Evolutionary conservation across 192 early-diverging fungal genomes (phyloP).

Genomic region (Entomortierella chlamydospora): DNA sequence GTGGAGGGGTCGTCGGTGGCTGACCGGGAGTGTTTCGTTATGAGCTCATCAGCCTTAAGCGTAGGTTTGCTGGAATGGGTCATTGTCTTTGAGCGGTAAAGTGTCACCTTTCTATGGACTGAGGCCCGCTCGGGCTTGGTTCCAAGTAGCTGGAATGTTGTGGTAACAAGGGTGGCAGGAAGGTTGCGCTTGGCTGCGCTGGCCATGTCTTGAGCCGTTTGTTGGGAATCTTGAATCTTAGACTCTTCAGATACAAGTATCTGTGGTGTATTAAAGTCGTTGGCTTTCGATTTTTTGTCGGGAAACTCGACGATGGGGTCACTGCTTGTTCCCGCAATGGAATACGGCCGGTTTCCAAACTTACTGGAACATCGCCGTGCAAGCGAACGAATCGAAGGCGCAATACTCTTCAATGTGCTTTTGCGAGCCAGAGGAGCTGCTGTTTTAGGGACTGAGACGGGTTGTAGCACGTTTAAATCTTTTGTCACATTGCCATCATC

Average conservation of each 20-base stretch:
- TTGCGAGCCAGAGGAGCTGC: constrained; percentile 3
- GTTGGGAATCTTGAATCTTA: constrained; percentile 19
- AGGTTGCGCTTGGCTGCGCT: neutral
- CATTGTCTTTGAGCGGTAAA: constrained; percentile 36
- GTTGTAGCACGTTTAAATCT: neutral
- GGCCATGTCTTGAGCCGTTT: neutral
- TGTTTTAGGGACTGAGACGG: neutral
- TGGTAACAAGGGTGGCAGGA: neutral
- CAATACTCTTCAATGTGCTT: constrained; percentile 38
- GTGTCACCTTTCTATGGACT: constrained; percentile 36
- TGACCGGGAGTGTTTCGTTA: neutral
- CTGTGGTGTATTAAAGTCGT: neutral
- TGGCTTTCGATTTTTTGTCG: neutral
- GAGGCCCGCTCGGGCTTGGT: constrained; percentile 16
- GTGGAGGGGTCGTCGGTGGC: neutral
- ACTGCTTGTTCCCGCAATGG: constrained; percentile 37
- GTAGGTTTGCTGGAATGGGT: neutral
- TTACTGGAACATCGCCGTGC: constrained; percentile 42
- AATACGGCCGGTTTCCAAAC: constrained; percentile 27
- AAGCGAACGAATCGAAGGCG: constrained; percentile 34
- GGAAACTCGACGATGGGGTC: constrained; percentile 23
- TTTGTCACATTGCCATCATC: neutral
- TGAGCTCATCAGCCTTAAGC: neutral
- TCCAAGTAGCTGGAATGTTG: neutral
- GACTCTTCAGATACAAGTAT: neutral